Conservation (phyloP, 192 early-diverging fungal species). For the Cetraspora pellucida region DNA sequence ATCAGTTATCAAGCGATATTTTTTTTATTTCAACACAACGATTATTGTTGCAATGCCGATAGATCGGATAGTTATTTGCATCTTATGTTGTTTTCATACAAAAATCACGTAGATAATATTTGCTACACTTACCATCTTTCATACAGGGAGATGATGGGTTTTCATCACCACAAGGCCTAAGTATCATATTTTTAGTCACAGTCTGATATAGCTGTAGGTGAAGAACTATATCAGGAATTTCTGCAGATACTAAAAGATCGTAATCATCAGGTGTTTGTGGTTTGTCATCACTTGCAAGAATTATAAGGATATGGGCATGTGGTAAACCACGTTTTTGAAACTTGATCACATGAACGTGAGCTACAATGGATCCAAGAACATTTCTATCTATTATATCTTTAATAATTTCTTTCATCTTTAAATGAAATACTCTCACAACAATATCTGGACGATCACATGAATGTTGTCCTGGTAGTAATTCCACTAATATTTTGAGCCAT, state of each 20-base stretch:
- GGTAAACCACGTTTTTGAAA: constrained; percentile 48
- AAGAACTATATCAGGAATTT: constrained; percentile 35
- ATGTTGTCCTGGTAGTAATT: constrained; percentile 13
- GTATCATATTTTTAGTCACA: no score
- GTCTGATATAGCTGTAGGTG: constrained; percentile 21
- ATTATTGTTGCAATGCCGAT: constrained; percentile 13
- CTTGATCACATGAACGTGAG: no score
- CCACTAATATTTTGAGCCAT: constrained; percentile 35
- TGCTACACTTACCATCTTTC: constrained; percentile 38
- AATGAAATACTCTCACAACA: constrained; percentile 25
- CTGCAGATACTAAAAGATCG: constrained; percentile 37
- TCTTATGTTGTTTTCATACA: constrained; percentile 2
- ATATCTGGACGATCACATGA: constrained; percentile 36
- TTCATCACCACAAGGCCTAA: constrained; percentile 36
- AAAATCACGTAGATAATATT: constrained; percentile 35
- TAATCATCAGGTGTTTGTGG: constrained; percentile 27
- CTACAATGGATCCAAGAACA: constrained; percentile 39
- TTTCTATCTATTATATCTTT: constrained; percentile 22
- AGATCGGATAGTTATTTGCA: constrained; percentile 38
- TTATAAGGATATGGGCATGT: constrained; percentile 46
- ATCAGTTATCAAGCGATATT: constrained; percentile 40
- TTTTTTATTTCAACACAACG: no score
- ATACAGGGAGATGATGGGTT: constrained; percentile 38
- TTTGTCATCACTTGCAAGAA: constrained; percentile 31
- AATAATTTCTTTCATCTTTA: constrained; percentile 33